Evolutionary conservation across 1,284 basidiomycete species (phyloP), one percentile per base, ranked within the genome.

Genomic region (Leccinum pachyderme): DNA sequence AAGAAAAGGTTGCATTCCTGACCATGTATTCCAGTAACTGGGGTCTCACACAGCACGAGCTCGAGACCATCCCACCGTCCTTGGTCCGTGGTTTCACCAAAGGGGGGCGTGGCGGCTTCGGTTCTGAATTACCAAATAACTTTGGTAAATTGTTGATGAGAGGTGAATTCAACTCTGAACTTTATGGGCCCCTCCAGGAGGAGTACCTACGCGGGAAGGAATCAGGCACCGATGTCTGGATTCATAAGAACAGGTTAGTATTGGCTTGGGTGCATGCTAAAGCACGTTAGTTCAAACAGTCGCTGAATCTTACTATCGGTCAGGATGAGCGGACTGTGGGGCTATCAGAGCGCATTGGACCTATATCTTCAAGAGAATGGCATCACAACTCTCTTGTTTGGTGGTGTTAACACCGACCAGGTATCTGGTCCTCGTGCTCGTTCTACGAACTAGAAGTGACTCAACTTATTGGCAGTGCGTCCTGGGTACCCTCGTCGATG

Each of bases 291-390:
- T 31, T 31, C 18, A 47, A 29, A 28, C 28, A 29, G 29, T 32
- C 27, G 5, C 28, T 39, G 25, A 32, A 28, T 51, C 39, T 18
- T 18, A 18, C 18, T n/a, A 55, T 15, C 15, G 24, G 8, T 46
- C 51, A 86, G 84, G 53, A 86, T 87, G 81, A 86, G 84, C 62
- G 84, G 79, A 12, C 63, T 87, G 22, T 87, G 83, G 83, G 84
- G 83, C 11, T 77, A 78, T 50, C 83, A 85, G 61, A 78, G 76
- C 25, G 75, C 79, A 12, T 69, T 87, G 54, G 83, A 86, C 61
- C 65, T 84, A 27, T 86, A 82, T 62, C 75, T 88, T 35, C 73
- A 81, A 59, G 81, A 86, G 66, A 77, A 83, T 53, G 84, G 84
- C 28, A 79, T 87, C 54, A 81, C 73, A 15, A 85, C 83, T 5